Base-by-base conservation (phyloP, 2,329 filamentous ascomycete genomes). In the Neopestalotiopsis clavispora region DNA sequence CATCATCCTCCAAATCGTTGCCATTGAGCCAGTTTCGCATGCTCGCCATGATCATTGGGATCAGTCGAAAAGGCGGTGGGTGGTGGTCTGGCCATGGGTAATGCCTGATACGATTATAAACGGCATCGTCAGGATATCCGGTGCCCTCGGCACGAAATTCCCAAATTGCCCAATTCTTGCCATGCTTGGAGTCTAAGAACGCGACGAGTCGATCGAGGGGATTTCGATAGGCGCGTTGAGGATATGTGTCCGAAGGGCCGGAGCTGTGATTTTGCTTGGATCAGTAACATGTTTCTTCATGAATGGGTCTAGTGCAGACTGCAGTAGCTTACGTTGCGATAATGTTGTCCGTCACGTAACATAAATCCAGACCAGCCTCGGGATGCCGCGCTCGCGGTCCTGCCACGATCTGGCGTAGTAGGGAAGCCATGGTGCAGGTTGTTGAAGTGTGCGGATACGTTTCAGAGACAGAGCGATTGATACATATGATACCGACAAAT, bases 21-120 rank as follows among this genome's bases (percentile, higher is more conserved):
- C 87, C 86, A 61, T 87, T 84, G 66, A 97, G 79, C 94, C 95
- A 98, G 76, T 95, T 93, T 70, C 93, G 88, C 95, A 99, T 98
- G 75, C 92, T 93, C 1, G 91, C 94, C 87, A 98, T 90, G 71
- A 98, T 95, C 81, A 94, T 86, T 0, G 95, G 95, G 45, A 99
- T 91, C 23, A 98, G 85, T 28, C 90, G 87, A 76, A 99, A 99
- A 0, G 96, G 96, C 66, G 96, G 96, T 3, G 96, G 96, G 78
- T 99, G 96, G 78, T 99, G 96, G 78, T 99, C 96, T 0, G 96
- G 96, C 90, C 94, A 99, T 0, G 96, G 96, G 76, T 95, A 98
- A 81, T 99, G 96, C 72, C 92, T 89, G 72, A 98, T 91, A 3
- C 95, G 88, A 42, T 89, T 87, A 78, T 97, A 94, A 1, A 99